Evolutionary conservation across 345 rosid species (phyloP).

Genomic region (Viola odorata): DNA sequence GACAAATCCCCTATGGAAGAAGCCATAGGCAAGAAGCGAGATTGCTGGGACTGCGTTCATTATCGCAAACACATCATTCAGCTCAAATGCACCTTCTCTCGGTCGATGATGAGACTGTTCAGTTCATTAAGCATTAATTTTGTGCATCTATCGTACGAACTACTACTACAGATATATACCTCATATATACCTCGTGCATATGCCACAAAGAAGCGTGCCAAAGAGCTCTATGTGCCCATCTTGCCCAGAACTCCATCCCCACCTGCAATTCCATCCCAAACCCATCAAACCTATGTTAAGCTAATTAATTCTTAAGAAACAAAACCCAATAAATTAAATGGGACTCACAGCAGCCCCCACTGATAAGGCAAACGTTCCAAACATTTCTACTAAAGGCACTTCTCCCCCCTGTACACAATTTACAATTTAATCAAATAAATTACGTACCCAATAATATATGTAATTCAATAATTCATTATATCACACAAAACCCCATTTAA

Average conservation of each 20-base stretch:
- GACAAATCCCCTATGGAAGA: constrained; percentile 41
- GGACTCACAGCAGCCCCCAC: constrained; percentile 57
- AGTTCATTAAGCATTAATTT: no score
- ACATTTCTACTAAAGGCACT: constrained; percentile 43
- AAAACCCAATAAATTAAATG: neutral
- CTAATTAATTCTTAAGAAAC: neutral
- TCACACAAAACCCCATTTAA: neutral
- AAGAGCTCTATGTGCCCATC: constrained; percentile 65
- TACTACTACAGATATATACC: neutral
- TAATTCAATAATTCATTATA: no score
- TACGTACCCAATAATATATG: no score
- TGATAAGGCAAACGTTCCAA: constrained; percentile 49
- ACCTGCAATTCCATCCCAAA: constrained; percentile 25
- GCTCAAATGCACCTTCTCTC: constrained; percentile 57
- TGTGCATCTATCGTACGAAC: no score
- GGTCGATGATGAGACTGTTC: constrained; percentile 62
- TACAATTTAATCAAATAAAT: no score
- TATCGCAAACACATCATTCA: constrained; percentile 56
- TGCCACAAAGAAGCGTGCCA: constrained; percentile 76
- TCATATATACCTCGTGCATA: constrained; percentile 50
- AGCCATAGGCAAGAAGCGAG: constrained; percentile 41
- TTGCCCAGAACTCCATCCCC: constrained; percentile 77
- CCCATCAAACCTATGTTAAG: neutral
- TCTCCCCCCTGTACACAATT: constrained; percentile 35
- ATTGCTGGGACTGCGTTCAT: constrained; percentile 59